Conservation (phyloP, 108 stramenopile genomes). For the Pseudonitzschia delicatissima region DNA sequence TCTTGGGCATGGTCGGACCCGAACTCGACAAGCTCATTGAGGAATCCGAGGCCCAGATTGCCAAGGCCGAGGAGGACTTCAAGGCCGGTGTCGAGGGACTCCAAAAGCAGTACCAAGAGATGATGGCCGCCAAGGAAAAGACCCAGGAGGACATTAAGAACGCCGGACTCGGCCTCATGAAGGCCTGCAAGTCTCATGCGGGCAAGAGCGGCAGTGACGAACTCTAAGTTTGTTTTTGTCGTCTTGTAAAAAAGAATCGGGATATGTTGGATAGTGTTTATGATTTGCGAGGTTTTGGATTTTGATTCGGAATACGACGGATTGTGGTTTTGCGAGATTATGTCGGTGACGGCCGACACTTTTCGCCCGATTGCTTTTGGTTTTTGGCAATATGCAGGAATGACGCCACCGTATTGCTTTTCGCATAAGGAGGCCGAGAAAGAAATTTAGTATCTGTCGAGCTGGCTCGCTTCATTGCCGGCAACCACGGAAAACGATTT, state of each 20-base stretch:
- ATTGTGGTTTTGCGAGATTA: constrained; percentile 3
- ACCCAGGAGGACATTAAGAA: constrained; percentile 74
- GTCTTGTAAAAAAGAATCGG: not conserved
- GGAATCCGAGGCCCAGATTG: constrained; percentile 63
- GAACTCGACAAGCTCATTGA: constrained; percentile 57
- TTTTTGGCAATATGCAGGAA: constrained; percentile 19
- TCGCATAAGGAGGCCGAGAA: constrained; percentile 15
- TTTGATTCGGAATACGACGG: not conserved
- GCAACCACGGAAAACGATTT: constrained; percentile 24
- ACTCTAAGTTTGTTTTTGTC: constrained; percentile 37
- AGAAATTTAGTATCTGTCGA: constrained; percentile 28
- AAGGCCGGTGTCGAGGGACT: constrained; percentile 66
- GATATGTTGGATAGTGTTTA: not conserved
- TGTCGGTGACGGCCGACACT: constrained; percentile 19
- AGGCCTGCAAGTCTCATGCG: constrained; percentile 69
- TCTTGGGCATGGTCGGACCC: constrained; percentile 46
- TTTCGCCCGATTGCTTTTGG: constrained; percentile 7
- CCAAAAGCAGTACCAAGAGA: constrained; percentile 61
- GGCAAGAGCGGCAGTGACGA: constrained; percentile 48
- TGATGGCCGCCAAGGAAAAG: constrained; percentile 68
- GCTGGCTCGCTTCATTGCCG: constrained; percentile 33
- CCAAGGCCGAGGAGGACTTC: constrained; percentile 64
- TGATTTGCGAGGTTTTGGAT: not conserved
- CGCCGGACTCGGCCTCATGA: constrained; percentile 85
- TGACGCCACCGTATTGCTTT: constrained; percentile 23